These are phyloP conservation scores for Suhomyces sp. DNA, from an alignment of 805 yeast species.

Conservation along the genomic window DNA sequence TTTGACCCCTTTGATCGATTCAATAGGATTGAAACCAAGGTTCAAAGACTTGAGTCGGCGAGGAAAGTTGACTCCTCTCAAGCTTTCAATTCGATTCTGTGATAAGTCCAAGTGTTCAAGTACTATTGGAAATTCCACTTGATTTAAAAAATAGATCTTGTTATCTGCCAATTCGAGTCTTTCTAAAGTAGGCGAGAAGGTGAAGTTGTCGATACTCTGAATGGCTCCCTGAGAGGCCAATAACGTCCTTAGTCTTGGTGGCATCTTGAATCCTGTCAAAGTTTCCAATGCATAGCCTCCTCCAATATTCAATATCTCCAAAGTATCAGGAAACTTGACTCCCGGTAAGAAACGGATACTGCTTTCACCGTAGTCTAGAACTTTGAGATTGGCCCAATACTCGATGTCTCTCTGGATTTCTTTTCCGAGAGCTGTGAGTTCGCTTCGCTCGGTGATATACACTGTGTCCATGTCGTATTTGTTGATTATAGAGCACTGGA, in stretches of 20 bases:
- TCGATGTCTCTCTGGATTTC: slow-evolving; percentile 37
- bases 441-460: slow-evolving; percentile 33
- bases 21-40: slow-evolving; percentile 40
- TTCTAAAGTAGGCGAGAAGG: slow-evolving; percentile 33
- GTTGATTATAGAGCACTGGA: slow-evolving; percentile 38
- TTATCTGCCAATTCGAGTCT: slow-evolving; percentile 35
- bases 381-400: slow-evolving; percentile 31
- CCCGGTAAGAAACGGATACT: slow-evolving; percentile 39
- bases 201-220: slow-evolving; percentile 33
- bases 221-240: slow-evolving; percentile 35
- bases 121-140: slow-evolving; percentile 36
- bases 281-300: slow-evolving; percentile 40
- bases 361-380: slow-evolving; percentile 38
- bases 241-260: slow-evolving; percentile 26
- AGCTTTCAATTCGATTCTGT: slow-evolving; percentile 37
- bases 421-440: slow-evolving; percentile 29
- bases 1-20: slow-evolving; percentile 38
- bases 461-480: slow-evolving; percentile 35
- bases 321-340: slow-evolving; percentile 35
- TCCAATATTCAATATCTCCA: slow-evolving; percentile 37
- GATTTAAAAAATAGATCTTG: slow-evolving; percentile 36
- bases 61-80: slow-evolving; percentile 39
- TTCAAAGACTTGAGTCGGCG: slow-evolving; percentile 26
- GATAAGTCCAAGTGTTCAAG: slow-evolving; percentile 34
- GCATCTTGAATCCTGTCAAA: slow-evolving; percentile 39